Evolutionary conservation across 2,329 filamentous ascomycete genomes (phyloP).

Genomic region (Talaromyces amestolkiae): DNA sequence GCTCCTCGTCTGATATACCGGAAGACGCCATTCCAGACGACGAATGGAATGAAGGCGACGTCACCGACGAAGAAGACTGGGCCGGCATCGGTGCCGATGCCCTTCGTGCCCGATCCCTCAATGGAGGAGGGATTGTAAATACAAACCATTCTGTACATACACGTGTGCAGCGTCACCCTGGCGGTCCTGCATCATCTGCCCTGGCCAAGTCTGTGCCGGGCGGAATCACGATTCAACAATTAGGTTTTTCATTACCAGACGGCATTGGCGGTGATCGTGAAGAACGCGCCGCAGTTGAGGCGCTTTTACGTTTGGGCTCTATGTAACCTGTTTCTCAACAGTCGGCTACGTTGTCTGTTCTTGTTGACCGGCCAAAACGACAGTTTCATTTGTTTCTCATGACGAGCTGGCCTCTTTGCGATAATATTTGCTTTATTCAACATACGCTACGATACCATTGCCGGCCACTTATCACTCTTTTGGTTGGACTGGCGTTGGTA

Average conservation of each 20-base stretch:
- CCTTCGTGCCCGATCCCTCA: slow-evolving; percentile 64
- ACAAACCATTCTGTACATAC: slow-evolving; percentile 41
- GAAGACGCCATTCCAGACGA: slow-evolving; percentile 67
- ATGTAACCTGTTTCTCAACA: slow-evolving; percentile 36
- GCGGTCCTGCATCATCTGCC: slow-evolving; percentile 38
- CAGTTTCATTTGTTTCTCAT: slow-evolving; percentile 8
- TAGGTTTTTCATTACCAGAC: slow-evolving; percentile 33
- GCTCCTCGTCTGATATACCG: slow-evolving; percentile 70
- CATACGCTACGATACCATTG: slow-evolving; percentile 11
- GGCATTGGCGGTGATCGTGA: slow-evolving; percentile 37
- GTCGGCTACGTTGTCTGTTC: slow-evolving; percentile 16
- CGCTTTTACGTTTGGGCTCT: slow-evolving; percentile 48
- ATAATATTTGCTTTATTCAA: slow-evolving; percentile 18
- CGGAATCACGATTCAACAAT: slow-evolving; percentile 34
- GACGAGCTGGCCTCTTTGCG: slow-evolving; percentile 18
- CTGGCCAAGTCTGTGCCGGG: slow-evolving; percentile 43
- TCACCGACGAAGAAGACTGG: slow-evolving; percentile 97
- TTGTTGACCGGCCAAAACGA: slow-evolving; percentile 9
- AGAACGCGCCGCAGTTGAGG: slow-evolving; percentile 50
- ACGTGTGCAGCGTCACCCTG: slow-evolving; percentile 23
- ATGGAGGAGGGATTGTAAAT: slow-evolving; percentile 43
- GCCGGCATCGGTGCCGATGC: slow-evolving; percentile 82
- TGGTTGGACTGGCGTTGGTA: slow-evolving; percentile 1
- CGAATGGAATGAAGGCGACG: slow-evolving; percentile 78
- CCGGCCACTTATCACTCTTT: slow-evolving; percentile 10